Base-by-base conservation (phyloP, 768 basidiomycete genomes). In the Suillus tomentosus region DNA sequence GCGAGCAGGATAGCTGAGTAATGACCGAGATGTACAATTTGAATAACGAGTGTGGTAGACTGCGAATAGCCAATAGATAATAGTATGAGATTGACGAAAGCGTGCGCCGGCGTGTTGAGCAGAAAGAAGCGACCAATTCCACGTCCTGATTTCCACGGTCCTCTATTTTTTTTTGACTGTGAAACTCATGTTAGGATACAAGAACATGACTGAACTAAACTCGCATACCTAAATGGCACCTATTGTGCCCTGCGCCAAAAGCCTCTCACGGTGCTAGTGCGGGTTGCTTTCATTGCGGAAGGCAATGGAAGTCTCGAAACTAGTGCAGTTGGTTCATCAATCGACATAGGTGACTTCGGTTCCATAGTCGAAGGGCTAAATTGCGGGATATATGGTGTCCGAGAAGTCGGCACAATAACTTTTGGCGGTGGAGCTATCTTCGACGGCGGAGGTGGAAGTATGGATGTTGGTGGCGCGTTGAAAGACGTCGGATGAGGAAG, bases 231-330 rank as follows among this genome's bases (percentile, higher is more conserved):
- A 3, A 27, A 58, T 4, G 9, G 24, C 37, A 48, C 54, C 62
- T 48, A 76, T 34, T 68, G 67, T 62, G 24, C 61, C n/a, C 71
- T 65, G 51, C 70, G 74, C 73, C 75, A 76, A 66, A 75, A 74
- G 27, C 73, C 73, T 48, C 55, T 76, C 63, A 74, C 73, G 24
- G 75, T 76, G 40, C 56, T 67, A 54, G 66, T 65, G 13, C 73
- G 73, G 6, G 62, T 17, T 15, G 50, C 56, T 51, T 75, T 74
- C 58, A 47, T 36, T 2, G 72, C 61, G 55, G 74, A 55, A 60
- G 61, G 74, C 57, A 76, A 69, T 15, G 71, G 73, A 37, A 75
- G 27, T 42, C 62, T 70, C 17, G 73, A 67, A 43, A 51, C 48
- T 31, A 65, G 45, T 24, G 64, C n/a, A n/a, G 24, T 36, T 22